Percentiles rank a stretch among this genome's conserved stretches.
Evolutionary conservation across 345 rosid species (phyloP).

Genomic region (Eucalyptus cladocalyx): DNA sequence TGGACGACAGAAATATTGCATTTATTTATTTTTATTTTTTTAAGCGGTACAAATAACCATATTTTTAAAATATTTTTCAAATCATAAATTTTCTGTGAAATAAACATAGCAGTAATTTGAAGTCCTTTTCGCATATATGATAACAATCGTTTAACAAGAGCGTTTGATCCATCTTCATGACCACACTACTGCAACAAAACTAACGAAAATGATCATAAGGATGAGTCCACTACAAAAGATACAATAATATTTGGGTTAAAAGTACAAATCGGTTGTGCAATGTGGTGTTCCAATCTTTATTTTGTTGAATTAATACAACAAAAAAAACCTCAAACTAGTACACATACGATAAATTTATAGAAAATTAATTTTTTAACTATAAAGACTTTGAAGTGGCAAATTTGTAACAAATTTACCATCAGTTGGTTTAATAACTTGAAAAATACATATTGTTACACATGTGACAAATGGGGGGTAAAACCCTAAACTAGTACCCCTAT

Average conservation of each 20-base stretch:
- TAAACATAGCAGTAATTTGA: not conserved
- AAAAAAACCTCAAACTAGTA: no score
- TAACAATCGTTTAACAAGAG: not conserved
- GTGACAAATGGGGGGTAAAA: no score
- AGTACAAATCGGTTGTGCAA: not conserved
- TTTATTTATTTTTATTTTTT: not conserved
- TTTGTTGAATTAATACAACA: not conserved
- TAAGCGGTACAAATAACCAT: not conserved
- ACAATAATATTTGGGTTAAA: not conserved
- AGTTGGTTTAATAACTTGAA: no score
- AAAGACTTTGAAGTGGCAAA: no score
- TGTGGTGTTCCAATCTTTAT: not conserved
- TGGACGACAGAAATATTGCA: not conserved
- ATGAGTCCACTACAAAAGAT: not conserved
- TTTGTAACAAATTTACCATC: no score
- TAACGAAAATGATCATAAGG: not conserved
- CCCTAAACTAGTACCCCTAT: rapidly evolving
- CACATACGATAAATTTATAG: no score
- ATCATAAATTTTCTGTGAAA: not conserved
- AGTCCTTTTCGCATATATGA: not conserved
- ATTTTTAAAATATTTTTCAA: not conserved
- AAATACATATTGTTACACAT: no score
- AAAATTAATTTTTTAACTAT: no score
- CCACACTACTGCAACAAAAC: not conserved
- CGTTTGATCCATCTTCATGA: not conserved